Conservation (phyloP, 768 basidiomycete species). For the Suillus brevipes region DNA sequence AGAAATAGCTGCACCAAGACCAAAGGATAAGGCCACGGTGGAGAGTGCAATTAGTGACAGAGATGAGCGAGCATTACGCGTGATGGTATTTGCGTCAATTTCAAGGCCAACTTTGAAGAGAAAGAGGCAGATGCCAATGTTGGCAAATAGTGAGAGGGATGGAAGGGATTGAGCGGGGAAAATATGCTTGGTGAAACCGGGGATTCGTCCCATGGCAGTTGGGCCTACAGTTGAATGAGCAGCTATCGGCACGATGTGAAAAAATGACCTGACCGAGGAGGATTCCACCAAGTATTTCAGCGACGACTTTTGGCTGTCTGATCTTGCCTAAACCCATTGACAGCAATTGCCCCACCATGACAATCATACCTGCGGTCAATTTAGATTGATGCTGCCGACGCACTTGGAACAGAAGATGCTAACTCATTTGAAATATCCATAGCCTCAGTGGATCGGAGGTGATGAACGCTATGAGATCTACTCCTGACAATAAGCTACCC, state of each 20-base stretch:
- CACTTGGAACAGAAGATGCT: slow-evolving; percentile 23
- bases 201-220: slow-evolving; percentile 78
- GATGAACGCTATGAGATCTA: slow-evolving; percentile 70
- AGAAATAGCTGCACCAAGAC: slow-evolving; percentile 73
- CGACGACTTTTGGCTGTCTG: slow-evolving; percentile 83
- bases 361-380: slow-evolving; percentile 64
- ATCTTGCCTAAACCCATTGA: slow-evolving; percentile 70
- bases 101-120: slow-evolving; percentile 95
- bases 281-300: slow-evolving; percentile 86
- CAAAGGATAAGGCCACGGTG: slow-evolving; percentile 87
- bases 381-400: background rate
- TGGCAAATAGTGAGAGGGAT: slow-evolving; percentile 83
- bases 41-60: slow-evolving; percentile 72
- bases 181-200: slow-evolving; percentile 82
- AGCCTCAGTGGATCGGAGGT: slow-evolving; percentile 66
- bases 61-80: slow-evolving; percentile 69
- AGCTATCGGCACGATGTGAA: slow-evolving; percentile 39
- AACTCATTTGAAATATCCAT: slow-evolving; percentile 81
- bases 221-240: slow-evolving; percentile 25
- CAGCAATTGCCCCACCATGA: slow-evolving; percentile 74
- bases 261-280: slow-evolving; percentile 55
- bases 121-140: slow-evolving; percentile 85
- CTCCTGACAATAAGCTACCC: slow-evolving; percentile 76
- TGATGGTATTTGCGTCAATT: slow-evolving; percentile 80
- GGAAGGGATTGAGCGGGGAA: slow-evolving; percentile 73